Base-by-base conservation (phyloP, 2,329 filamentous ascomycete genomes). In the Sphaerostilbella broomeana region DNA sequence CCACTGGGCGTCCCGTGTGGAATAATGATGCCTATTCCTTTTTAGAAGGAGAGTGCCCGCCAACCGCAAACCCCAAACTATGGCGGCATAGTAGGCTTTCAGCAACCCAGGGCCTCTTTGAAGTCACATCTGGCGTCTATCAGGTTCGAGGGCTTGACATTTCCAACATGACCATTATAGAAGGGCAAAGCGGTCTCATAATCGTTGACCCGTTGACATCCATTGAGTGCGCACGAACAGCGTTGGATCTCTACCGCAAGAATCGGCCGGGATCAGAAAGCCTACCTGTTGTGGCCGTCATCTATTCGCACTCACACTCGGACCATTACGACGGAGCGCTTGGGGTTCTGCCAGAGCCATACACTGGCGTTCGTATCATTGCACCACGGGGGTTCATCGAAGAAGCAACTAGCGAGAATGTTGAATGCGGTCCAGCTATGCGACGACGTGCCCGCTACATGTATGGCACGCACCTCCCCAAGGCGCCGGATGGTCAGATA, bases 301-400 rank as follows among this genome's bases (percentile, higher is more conserved):
- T 67, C n/a, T 67, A 65, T 46, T 58, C 63, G 5, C 64, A 68
- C 40, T 63, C 53, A 3, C 63, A 67, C 45, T 55, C 34, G 10
- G 64, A 66, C 38, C 63, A 67, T 42, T 65, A 57, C 32, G 45
- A 43, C 12, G 64, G 62, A 21, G 53, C 49, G 2, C 38, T 40
- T 22, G 57, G 49, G 13, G 42, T 54, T 21, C 19, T 53, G 16
- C 36, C 42, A 13, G 28, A 44, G 30, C 46, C 24, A 9, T 6
- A n/a, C 13, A 11, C 15, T 18, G 51, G 38, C 10, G 38, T 45
- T 26, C 44, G 43, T 1, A 55, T 62, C 30, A 46, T 63, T 10
- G 63, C 55, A 0, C 63, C 65, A 0, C 55, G 60, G 25, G 61
- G 61, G 2, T 68, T 68, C 39, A 50, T 67, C 20, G 58, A 64